Evolutionary conservation across 169 alveolate species (phyloP).

Genomic region (Plasmodium cynomolgi): DNA sequence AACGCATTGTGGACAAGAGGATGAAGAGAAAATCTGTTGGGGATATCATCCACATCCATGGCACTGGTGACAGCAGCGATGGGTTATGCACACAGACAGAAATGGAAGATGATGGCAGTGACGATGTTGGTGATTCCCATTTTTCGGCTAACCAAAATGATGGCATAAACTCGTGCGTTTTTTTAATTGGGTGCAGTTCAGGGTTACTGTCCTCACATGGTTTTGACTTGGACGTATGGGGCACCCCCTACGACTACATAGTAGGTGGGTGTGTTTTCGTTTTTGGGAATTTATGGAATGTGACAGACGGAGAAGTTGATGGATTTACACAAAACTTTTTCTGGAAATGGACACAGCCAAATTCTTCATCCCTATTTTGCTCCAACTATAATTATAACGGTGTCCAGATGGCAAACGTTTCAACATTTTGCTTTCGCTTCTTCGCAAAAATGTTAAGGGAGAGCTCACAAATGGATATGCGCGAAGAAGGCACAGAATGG

Average conservation of each 20-base stretch:
- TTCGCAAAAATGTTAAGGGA: constrained; percentile 21
- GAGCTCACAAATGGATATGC: not conserved
- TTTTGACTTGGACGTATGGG: constrained; percentile 75
- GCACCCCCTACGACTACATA: constrained; percentile 75
- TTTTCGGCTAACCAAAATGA: not conserved
- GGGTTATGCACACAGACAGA: not conserved
- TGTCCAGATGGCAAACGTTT: not conserved
- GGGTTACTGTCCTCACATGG: constrained; percentile 77
- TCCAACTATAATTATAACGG: constrained; percentile 36
- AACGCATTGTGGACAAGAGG: not conserved
- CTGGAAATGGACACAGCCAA: constrained; percentile 85
- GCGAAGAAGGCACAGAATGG: not conserved
- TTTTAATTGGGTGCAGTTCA: constrained; percentile 83
- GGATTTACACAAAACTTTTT: constrained; percentile 79
- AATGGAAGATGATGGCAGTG: not conserved
- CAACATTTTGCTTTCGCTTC: constrained; percentile 14
- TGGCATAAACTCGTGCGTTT: constrained; percentile 76
- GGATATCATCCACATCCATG: not conserved
- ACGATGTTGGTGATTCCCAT: not conserved
- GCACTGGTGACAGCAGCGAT: not conserved
- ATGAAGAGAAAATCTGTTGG: constrained; percentile 57
- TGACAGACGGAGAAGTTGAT: constrained; percentile 83
- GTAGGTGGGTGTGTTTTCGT: constrained; percentile 80
- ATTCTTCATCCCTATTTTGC: constrained; percentile 68
- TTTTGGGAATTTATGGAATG: constrained; percentile 80